Evolutionary conservation across 1,284 basidiomycete genomes (phyloP), one percentile per base, ranked within the genome.

Genomic region (Microbotryum lychnidis-dioicae): DNA sequence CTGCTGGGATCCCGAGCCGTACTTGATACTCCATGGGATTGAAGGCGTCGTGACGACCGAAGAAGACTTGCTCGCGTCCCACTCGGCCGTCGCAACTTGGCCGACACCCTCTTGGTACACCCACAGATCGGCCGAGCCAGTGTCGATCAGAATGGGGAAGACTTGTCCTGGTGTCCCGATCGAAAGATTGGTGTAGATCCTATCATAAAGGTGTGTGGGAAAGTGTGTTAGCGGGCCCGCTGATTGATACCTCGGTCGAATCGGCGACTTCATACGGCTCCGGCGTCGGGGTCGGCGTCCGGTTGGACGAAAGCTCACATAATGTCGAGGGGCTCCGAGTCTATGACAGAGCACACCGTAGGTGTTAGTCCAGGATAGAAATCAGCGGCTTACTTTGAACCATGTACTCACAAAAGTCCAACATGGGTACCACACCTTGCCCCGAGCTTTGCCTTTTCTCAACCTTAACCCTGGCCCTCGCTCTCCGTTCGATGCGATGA

Each of bases 321-420:
- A 20, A 62, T 54, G 18, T 62, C 61, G 33, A 62, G 57, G 5
- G 61, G 61, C 18, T 52, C 51, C 3, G 49, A 53, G 46, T 49
- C 60, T 61, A 27, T 12, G 27, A 2, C n/a, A 8, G 37, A 42
- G 7, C 7, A 12, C 4, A 20, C 6, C 7, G 18, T 20, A 21
- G 52, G 23, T 14, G n/a, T 31, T 33, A 45, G 25, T n/a, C 16
- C 54, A 5, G 10, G 37, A 55, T 16, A 20, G 8, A 27, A 47
- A 21, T 46, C 12, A 12, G 27, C 7, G 20, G 14, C 4, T 10
- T 9, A 0, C 1, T 5, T 5, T 6, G 25, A 10, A 21, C 4
- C 2, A 6, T 20, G 23, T 6, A 58, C 57, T 21, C 31, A 58
- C 57, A 54, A 29, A 58, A 58, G 45, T 53, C 51, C 9, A 16